Evolutionary conservation across 257 asterid species (phyloP), one percentile per base, ranked within the genome.

Genomic region (Craterostigma plantagineum): DNA sequence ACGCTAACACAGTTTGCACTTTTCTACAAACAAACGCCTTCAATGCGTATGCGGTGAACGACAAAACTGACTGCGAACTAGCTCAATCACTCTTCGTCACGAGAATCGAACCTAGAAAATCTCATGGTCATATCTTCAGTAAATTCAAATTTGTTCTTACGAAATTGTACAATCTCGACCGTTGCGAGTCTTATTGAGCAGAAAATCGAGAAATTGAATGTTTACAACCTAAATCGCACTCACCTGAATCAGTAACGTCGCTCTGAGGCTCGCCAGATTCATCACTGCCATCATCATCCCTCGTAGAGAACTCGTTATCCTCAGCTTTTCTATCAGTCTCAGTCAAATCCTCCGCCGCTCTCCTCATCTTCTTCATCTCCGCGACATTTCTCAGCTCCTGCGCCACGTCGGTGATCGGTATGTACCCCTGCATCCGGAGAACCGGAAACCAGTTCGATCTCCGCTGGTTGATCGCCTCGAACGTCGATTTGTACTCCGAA

Each of bases 371-470:
- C 60, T 70, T 75, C 41, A 52, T 64, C 17, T 61, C 78, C 14
- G 58, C 77, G 8, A 72, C 81, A 38, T 75, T 77, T 14, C 64
- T 64, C 34, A 90, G 94, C 79, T 83, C 94, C 52, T 39, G 23
- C 9, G 69, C 40, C 13, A 90, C 91, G 43, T 80, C 99, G 7
- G 81, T 84, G 23, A 84, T 84, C 4, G 99, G 63, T 59, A 50
- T 77, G 63, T 72, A 90, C 55, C 73, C 78, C 70, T 90, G 99
- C 94, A 77, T 80, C 76, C 83, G 92, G 14, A 90, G 71, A 60
- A 84, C 64, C 65, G 94, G 96, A 79, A 90, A 79, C 99, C 99
- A 90, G 49, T 83, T 79, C 66, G 79, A 11, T 69, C 99, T 61
- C 45, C 99, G 64, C 23, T 76, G 62, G 49, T 90, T 95, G 35